Percentiles rank a stretch among this genome's conserved stretches.
phyloP scores from a whole-genome alignment of 164 flowering plant species.

The Sextonia rubra region DNA sequence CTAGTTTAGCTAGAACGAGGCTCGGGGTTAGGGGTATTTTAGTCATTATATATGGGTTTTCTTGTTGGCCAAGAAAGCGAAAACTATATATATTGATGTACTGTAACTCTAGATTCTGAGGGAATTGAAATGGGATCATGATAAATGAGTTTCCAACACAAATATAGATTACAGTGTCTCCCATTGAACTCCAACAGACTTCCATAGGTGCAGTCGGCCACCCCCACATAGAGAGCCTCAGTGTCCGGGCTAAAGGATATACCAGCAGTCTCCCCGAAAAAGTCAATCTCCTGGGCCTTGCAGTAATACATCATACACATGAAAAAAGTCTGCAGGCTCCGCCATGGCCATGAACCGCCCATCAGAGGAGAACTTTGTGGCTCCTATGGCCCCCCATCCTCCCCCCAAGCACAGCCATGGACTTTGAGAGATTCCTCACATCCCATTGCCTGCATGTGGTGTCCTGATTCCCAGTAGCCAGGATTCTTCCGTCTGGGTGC shows the following conservation, averaged over 20 bases:
- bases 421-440: conserved; percentile 62
- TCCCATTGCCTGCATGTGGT: conserved; percentile 95
- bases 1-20: too few relatives aligned
- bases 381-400: conserved; percentile 87
- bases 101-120: too few relatives aligned
- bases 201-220: conserved; percentile 85
- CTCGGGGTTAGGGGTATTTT: too few relatives aligned
- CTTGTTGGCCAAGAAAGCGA: too few relatives aligned
- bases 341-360: conserved; percentile 91
- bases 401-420: conserved; percentile 71
- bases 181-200: conserved; percentile 78
- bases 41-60: too few relatives aligned
- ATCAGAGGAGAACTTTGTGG: conserved; percentile 68
- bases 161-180: conserved; percentile 34
- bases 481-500: conserved; percentile 81
- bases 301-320: conserved; percentile 57
- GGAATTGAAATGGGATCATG: too few relatives aligned
- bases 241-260: conserved; percentile 90
- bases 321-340: conserved; percentile 94
- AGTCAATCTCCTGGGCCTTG: conserved; percentile 66
- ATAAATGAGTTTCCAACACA: too few relatives aligned
- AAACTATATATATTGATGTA: too few relatives aligned
- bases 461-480: conserved; percentile 96
- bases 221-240: conserved; percentile 77
- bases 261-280: conserved; percentile 94